Evolutionary conservation across 805 yeast genomes (phyloP), one percentile per base, ranked within the genome.

Genomic region (Saturnispora besseyi): DNA sequence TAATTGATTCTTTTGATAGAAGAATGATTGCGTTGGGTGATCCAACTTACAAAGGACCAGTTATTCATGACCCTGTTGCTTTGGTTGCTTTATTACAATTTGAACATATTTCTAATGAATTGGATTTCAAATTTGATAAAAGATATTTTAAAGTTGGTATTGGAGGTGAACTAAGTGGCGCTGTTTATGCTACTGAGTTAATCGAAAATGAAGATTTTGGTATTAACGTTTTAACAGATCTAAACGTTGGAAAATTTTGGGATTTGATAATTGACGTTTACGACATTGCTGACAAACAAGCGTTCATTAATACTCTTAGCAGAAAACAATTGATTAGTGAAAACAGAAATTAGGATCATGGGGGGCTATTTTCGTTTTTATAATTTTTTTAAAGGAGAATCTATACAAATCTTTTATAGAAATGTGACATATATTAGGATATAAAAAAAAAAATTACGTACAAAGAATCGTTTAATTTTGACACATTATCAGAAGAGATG

Each of bases 21-120:
- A 56, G 77, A 9, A 74, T 75, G 59, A 67, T 67, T 37, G 66
- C 67, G 26, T 58, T 63, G 38, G 73, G 71, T 53, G 73, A 74
- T 69, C 77, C 62, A 53, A 54, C 26, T 29, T 62, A 57, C 44
- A 52, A 61, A 5, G 91, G 93, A 0, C 89, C 93, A 4, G 87
- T 89, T 1, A 72, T 86, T 1, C 95, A 87, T 64, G 96, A 87
- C 62, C 91, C 93, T 1, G 68, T 85, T 46, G 85, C 95, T 0
- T 68, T 84, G 10, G 77, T 76, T 47, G 79, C 79, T 0, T 58
- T 86, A 34, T 62, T 86, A 46, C 76, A 78, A 21, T 62, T 78
- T 46, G 62, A 69, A 46, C 60, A 60, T 11, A 50, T 51, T 4
- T 50, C 49, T 11, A 49, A 52, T 13, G 57, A 57, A 13, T 45